Evolutionary conservation across 257 asterid genomes (phyloP), one percentile per base, ranked within the genome.

Genomic region (Schizonepeta tenuifolia): DNA sequence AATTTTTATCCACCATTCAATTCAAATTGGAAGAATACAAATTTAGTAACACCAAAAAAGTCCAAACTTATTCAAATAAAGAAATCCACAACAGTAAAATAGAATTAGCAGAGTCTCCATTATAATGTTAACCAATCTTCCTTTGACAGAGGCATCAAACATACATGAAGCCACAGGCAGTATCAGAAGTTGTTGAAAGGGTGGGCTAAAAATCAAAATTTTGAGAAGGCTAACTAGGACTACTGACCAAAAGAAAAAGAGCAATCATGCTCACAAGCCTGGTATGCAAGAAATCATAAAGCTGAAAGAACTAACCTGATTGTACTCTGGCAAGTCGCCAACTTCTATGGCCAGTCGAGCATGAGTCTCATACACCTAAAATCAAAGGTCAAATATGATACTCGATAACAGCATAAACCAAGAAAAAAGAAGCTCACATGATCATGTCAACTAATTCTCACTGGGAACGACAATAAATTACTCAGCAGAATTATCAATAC

Each of bases 361-460:
- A 86, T 92, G 99, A 78, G 96, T 90, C 86, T 95, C 99, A 75
- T 95, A 95, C 17, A 95, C 99, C 99, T 95, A 82, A 67, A 83
- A 83, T 67, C 71, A 79, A 75, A 71, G 55, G 67, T 60, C 44
- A 73, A 62, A 59, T 53, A 54, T 36, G 40, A 67, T 41, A 73
- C 20, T 24, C 65, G 43, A 70, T 40, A 67, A 59, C 56, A 68
- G 73, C 5, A 26, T 22, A 65, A 56, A 50, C 46, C 67, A 69
- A 55, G 49, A 72, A 31, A 33, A 26, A 50, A 74, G 66, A 26
- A 73, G 51, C 59, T 70, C 24, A 50, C 13, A 33, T 54, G 61
- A 73, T 54, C 71, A 71, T 20, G 66, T 71, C 18, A 20, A 50
- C n/a, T 54, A 26, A 35, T 44, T 43, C 22, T 40, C 50, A 18